Conservation (phyloP, 140 eudicot genomes). For the Bidens hawaiensis region DNA sequence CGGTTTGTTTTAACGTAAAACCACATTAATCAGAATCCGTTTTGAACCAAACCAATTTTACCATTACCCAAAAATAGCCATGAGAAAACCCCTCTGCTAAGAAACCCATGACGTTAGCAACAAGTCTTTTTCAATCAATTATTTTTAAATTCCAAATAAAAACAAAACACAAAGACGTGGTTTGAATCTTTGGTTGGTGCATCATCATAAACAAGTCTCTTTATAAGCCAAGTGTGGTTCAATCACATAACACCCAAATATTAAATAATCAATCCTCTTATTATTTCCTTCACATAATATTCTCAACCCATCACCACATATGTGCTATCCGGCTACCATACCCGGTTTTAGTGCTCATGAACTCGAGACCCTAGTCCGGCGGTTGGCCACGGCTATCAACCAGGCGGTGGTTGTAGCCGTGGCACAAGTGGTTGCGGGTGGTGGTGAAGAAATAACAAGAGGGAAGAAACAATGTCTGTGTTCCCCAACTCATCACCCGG, state of each 20-base stretch:
- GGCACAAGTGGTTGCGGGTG: slow-evolving; percentile 14
- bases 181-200: slow-evolving; percentile 26
- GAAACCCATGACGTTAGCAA: not conserved
- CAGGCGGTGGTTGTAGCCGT: slow-evolving; percentile 2
- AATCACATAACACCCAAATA: not conserved
- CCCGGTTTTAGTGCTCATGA: slow-evolving; percentile 6
- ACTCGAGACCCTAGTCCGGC: not conserved
- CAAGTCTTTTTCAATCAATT: not conserved
- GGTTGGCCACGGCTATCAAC: not conserved
- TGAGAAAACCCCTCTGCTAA: not conserved
- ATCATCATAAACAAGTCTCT: slow-evolving; percentile 17
- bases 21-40: not conserved
- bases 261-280: not conserved
- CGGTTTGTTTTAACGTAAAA: not conserved
- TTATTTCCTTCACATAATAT: not conserved
- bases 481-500: slow-evolving; percentile 77
- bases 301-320: slow-evolving; percentile 17
- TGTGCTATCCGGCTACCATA: slow-evolving; percentile 37
- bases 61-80: too few relatives aligned
- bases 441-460: slow-evolving; percentile 16
- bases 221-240: slow-evolving; percentile 31
- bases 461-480: slow-evolving; percentile 47
- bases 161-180: slow-evolving; percentile 21
- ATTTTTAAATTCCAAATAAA: not conserved
- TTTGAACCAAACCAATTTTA: not conserved